Evolutionary conservation across 2,329 filamentous ascomycete genomes (phyloP).

Genomic region (Fusarium sterilihyphosum): DNA sequence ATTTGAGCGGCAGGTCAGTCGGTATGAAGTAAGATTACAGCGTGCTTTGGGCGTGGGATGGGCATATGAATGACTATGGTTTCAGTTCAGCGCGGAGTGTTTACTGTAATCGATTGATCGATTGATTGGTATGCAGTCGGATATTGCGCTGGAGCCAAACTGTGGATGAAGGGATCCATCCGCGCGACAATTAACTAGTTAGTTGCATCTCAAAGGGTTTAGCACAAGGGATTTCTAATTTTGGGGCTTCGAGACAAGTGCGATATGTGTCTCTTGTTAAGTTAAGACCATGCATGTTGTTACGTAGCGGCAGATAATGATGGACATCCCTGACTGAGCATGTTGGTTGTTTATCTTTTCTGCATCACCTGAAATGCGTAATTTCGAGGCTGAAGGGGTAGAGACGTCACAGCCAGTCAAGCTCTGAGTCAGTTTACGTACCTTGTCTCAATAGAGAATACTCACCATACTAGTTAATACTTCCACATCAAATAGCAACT

Average conservation of each 20-base stretch:
- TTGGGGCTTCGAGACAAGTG: constrained; percentile 8
- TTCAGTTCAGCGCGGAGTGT: constrained; percentile 22
- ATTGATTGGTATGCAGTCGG: constrained; percentile 33
- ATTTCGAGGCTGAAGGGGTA: constrained; percentile 8
- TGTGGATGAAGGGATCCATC: constrained; percentile 29
- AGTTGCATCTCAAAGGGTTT: constrained; percentile 22
- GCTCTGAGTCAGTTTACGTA: constrained; percentile 10
- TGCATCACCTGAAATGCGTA: neutral
- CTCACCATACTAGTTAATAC: neutral
- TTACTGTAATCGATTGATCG: constrained; percentile 8
- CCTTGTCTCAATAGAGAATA: constrained; percentile 13
- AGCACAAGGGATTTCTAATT: constrained; percentile 19
- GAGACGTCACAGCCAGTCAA: constrained; percentile 1
- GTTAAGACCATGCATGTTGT: neutral
- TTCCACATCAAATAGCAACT: constrained; percentile 1
- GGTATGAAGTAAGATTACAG: constrained; percentile 34
- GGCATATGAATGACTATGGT: constrained; percentile 16
- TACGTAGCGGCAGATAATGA: constrained; percentile 2
- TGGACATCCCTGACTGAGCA: neutral
- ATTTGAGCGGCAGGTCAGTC: constrained; percentile 17
- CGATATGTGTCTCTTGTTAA: constrained; percentile 4
- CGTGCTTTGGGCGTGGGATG: constrained; percentile 28
- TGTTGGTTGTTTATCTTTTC: neutral
- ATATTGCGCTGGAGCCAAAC: constrained; percentile 31
- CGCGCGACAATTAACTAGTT: constrained; percentile 6